These are phyloP conservation scores for Tolypocladium paradoxum DNA, from an alignment of 2,329 filamentous ascomycete genomes.

Conservation along the genomic window DNA sequence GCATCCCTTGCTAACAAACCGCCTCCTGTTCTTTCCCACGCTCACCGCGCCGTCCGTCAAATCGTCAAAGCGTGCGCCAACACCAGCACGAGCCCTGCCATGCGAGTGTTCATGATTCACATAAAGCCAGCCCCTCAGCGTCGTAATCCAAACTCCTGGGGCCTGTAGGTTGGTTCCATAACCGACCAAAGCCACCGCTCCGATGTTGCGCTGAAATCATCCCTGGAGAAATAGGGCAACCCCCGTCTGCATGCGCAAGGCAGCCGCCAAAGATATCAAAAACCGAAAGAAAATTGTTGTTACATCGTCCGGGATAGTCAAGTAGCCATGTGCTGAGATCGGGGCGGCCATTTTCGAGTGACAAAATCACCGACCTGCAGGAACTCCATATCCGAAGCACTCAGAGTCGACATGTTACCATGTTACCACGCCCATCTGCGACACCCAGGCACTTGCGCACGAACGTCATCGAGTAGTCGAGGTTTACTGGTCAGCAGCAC, in stretches of 20 bases:
- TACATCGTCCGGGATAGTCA: slow-evolving; percentile 15
- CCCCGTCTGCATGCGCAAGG: not conserved
- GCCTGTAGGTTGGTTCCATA: slow-evolving; percentile 3
- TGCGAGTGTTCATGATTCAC: slow-evolving; percentile 8
- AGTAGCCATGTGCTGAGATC: not conserved
- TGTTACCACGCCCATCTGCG: not conserved
- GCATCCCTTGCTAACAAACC: not conserved
- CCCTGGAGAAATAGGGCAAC: not conserved
- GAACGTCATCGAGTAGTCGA: not conserved
- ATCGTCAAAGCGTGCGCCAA: slow-evolving; percentile 1
- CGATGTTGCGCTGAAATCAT: slow-evolving; percentile 7
- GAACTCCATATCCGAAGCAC: not conserved
- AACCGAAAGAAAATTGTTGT: slow-evolving; percentile 11
- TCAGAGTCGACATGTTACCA: not conserved
- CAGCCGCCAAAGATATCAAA: slow-evolving; percentile 4
- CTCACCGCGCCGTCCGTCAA: slow-evolving; percentile 1
- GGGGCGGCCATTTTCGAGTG: not conserved
- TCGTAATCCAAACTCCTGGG: slow-evolving; percentile 14
- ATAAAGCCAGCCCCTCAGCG: slow-evolving; percentile 6
- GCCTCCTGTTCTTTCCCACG: not conserved
- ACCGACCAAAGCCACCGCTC: slow-evolving; percentile 6
- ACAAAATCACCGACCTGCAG: not conserved
- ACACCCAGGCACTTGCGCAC: not conserved
- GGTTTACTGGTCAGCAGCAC: slow-evolving; percentile 16
- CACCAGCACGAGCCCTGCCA: not conserved